Evolutionary conservation across 306 rosid species (phyloP).

Genomic region (Urtica urens): DNA sequence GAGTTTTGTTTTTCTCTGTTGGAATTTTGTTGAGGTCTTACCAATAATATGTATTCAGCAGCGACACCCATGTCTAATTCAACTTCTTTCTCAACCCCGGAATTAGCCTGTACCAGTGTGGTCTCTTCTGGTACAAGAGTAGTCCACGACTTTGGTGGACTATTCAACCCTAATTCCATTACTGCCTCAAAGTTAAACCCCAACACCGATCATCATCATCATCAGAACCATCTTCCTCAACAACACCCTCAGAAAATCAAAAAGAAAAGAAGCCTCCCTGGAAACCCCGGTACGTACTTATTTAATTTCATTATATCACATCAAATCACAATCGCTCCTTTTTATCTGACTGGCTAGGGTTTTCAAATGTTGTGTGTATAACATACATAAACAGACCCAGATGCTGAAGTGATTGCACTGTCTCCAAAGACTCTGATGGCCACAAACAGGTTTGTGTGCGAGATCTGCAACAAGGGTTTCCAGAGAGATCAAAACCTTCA

Average conservation of each 20-base stretch:
- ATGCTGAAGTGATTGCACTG: conserved; percentile 84
- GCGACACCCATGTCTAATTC: conserved; percentile 54
- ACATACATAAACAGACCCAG: conserved; percentile 50
- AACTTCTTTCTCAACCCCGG: conserved; percentile 50
- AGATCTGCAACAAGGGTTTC: conserved; percentile 87
- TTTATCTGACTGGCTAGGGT: neutral
- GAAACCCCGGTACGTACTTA: conserved; percentile 57
- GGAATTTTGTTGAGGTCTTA: conserved; percentile 42
- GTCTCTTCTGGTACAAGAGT: conserved; percentile 49
- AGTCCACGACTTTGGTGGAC: conserved; percentile 37
- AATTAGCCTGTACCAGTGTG: conserved; percentile 29
- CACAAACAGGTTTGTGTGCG: conserved; percentile 80
- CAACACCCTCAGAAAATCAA: conserved; percentile 40
- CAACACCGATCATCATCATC: neutral
- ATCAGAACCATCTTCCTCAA: conserved; percentile 4
- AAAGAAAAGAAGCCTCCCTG: conserved; percentile 85
- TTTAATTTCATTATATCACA: neutral
- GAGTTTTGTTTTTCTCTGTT: conserved; percentile 25
- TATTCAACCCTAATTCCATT: conserved; percentile 18
- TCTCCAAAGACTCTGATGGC: conserved; percentile 79
- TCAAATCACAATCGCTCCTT: neutral
- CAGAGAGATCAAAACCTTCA: conserved; percentile 90
- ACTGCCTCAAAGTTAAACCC: conserved; percentile 22
- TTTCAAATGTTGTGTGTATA: neutral
- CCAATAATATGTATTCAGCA: conserved; percentile 44